Percentiles rank a stretch among this genome's conserved stretches.
These are phyloP conservation scores for Terfezia claveryi DNA, from an alignment of 495 filamentous ascomycete genomes.

Conservation along the genomic window DNA sequence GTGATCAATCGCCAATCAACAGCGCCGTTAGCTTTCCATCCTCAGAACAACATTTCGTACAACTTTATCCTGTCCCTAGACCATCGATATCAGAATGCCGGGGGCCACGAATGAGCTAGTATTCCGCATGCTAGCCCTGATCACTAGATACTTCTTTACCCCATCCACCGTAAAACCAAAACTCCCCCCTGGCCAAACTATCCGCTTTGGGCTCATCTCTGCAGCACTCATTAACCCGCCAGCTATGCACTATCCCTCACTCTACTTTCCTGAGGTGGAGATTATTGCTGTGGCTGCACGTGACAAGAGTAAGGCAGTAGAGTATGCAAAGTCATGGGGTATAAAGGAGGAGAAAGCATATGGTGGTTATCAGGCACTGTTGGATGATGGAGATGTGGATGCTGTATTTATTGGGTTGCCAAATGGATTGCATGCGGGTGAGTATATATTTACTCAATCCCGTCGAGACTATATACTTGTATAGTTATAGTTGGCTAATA, in stretches of 20 bases:
- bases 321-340: constrained; percentile 33
- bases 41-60: no score
- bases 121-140: no score
- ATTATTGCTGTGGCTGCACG: constrained; percentile 37
- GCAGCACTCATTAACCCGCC: constrained; percentile 23
- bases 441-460: neutral
- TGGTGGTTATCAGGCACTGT: constrained; percentile 28
- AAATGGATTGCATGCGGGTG: constrained; percentile 27
- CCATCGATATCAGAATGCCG: no score
- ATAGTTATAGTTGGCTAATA: neutral
- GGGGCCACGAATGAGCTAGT: no score
- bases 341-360: constrained; percentile 30
- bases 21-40: no score
- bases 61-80: no score
- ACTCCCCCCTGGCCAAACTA: neutral
- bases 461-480: neutral
- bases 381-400: constrained; percentile 31
- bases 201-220: neutral
- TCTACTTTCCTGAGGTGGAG: constrained; percentile 35
- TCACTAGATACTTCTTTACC: neutral
- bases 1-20: no score
- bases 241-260: constrained; percentile 34
- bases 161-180: neutral
- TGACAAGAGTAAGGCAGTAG: constrained; percentile 28
- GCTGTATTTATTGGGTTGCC: constrained; percentile 31